Conservation (phyloP, 2,329 filamentous ascomycete species). For the Tolypocladium amazonense region DNA sequence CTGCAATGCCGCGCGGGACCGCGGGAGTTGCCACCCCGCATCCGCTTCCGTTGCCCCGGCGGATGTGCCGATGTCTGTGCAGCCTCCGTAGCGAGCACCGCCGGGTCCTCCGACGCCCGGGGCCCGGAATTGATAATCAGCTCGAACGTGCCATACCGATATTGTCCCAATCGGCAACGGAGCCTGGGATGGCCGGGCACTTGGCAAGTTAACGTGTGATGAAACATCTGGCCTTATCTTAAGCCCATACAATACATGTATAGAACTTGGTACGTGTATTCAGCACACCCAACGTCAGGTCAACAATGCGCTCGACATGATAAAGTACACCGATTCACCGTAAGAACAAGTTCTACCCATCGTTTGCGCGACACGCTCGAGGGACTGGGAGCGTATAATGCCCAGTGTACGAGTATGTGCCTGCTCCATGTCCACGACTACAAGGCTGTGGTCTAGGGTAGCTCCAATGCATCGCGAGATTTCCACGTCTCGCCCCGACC, state of each 20-base stretch:
- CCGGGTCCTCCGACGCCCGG: neutral
- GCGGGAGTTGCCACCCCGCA: neutral
- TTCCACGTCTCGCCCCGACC: neutral
- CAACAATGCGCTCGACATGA: no score
- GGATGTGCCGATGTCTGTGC: neutral
- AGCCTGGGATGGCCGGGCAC: neutral
- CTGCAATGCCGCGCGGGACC: neutral
- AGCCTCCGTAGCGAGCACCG: neutral
- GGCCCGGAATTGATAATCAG: neutral
- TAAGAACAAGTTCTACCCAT: no score
- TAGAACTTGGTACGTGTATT: no score
- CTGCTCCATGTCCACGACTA: neutral
- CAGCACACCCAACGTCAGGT: no score
- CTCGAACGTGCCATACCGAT: neutral
- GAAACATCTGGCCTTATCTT: no score
- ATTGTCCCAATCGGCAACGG: neutral
- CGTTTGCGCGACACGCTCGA: neutral
- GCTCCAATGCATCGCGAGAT: neutral
- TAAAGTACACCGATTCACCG: no score
- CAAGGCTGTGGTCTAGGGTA: neutral
- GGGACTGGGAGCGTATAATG: neutral
- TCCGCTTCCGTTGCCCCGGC: neutral
- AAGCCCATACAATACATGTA: no score
- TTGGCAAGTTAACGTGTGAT: no score
- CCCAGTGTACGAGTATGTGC: neutral